Percentiles rank a stretch among this genome's conserved stretches.
phyloP scores from a whole-genome alignment of 2,329 filamentous ascomycete genomes.

The Sphaerulina populicola region DNA sequence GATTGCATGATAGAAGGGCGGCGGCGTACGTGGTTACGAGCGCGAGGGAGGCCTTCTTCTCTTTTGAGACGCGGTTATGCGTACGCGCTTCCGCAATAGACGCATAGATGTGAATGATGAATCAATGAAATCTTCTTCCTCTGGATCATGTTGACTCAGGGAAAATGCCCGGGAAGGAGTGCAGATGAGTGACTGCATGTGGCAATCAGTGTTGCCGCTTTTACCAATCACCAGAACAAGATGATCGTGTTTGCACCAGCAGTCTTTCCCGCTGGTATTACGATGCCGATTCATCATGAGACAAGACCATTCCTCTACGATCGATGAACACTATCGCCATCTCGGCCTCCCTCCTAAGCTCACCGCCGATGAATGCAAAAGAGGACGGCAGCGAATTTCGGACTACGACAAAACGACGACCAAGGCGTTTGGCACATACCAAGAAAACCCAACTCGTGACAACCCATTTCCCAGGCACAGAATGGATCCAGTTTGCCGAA shows the following conservation, averaged over 20 bases:
- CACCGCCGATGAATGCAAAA: not conserved
- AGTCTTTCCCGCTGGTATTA: no score
- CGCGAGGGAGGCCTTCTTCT: not conserved
- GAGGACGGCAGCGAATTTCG: not conserved
- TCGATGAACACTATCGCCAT: not conserved
- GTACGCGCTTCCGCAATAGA: conserved; percentile 8
- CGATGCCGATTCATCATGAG: not conserved
- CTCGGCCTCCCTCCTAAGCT: not conserved
- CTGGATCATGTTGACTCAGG: not conserved
- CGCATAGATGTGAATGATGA: conserved; percentile 6
- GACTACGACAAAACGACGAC: no score
- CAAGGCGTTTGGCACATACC: no score
- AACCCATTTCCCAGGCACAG: no score
- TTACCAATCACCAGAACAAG: not conserved
- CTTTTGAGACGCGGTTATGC: conserved; percentile 6
- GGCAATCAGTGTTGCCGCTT: not conserved
- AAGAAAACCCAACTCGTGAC: no score
- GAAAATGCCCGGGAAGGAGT: no score
- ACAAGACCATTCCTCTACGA: not conserved
- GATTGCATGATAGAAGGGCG: no score
- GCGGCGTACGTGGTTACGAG: no score
- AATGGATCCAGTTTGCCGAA: no score
- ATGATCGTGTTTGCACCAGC: no score
- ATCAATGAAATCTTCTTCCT: not conserved
- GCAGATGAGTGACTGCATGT: no score